phyloP scores from a whole-genome alignment of 2,329 filamentous ascomycete genomes.

The Fusarium sp. region DNA sequence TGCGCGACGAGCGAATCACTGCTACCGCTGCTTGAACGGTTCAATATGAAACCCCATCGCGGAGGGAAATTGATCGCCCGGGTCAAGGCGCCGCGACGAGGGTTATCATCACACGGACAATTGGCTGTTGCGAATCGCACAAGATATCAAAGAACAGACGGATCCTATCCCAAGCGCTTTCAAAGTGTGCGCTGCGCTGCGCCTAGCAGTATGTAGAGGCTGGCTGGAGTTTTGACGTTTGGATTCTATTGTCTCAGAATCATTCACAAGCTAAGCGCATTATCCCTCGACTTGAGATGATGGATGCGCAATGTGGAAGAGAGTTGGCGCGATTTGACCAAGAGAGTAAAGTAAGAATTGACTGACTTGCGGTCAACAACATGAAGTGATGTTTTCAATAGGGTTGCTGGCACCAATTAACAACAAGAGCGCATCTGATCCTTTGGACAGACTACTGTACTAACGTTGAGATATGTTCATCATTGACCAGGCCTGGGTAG shows the following conservation, averaged over 20 bases:
- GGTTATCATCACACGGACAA: conserved; percentile 35
- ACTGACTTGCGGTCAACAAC: conserved; percentile 6
- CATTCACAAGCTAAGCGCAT: conserved; percentile 28
- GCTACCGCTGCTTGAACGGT: conserved; percentile 30
- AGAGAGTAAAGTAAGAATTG: neutral
- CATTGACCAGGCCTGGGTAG: neutral
- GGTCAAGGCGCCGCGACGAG: conserved; percentile 32
- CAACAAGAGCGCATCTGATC: neutral
- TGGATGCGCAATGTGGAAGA: conserved; percentile 13
- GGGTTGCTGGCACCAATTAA: neutral
- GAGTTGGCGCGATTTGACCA: conserved; percentile 17
- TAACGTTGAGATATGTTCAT: neutral
- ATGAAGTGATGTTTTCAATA: neutral
- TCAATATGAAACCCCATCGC: conserved; percentile 43
- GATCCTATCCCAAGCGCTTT: conserved; percentile 11
- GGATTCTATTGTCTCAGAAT: conserved; percentile 33
- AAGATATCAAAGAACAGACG: neutral
- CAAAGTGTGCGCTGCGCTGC: conserved; percentile 27
- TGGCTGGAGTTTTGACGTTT: conserved; percentile 18
- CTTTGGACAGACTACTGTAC: neutral
- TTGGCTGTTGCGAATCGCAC: conserved; percentile 8
- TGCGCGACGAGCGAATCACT: conserved; percentile 36
- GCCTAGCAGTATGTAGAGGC: conserved; percentile 9
- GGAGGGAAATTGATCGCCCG: conserved; percentile 38
- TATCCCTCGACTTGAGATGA: conserved; percentile 26